Percentiles rank a stretch among this genome's conserved stretches.
Conservation (phyloP, 1,284 basidiomycete species). For the Xerocomus minutiporus region DNA sequence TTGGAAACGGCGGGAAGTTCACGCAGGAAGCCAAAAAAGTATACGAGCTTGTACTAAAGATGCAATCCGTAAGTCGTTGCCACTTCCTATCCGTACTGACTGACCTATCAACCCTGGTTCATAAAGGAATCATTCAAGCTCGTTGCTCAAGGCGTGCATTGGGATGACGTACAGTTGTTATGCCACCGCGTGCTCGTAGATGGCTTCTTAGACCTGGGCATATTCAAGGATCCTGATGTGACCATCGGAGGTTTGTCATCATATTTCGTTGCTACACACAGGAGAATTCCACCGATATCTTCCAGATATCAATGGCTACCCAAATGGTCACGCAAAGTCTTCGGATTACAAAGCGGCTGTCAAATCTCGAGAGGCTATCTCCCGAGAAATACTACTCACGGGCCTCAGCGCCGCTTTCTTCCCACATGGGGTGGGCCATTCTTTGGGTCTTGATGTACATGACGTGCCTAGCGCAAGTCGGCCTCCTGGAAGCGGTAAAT, state of each 20-base stretch:
- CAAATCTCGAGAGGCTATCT: conserved; percentile 19
- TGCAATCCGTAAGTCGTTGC: conserved; percentile 60
- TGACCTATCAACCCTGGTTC: background rate
- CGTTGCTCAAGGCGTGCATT: conserved; percentile 71
- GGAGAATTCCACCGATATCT: background rate
- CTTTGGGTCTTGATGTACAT: conserved; percentile 85
- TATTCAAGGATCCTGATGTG: conserved; percentile 59
- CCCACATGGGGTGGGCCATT: conserved; percentile 89
- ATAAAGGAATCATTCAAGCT: conserved; percentile 62
- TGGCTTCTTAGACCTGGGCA: conserved; percentile 79
- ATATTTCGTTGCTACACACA: background rate
- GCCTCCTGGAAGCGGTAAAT: conserved; percentile 48
- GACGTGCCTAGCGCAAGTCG: conserved; percentile 76
- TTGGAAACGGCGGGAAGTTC: conserved; percentile 87
- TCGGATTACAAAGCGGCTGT: conserved; percentile 3
- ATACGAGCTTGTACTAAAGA: conserved; percentile 80
- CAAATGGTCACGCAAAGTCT: background rate
- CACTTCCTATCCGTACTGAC: background rate
- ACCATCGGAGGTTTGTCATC: conserved; percentile 11
- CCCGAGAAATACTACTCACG: conserved; percentile 55
- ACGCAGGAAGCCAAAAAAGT: conserved; percentile 73
- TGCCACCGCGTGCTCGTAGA: conserved; percentile 76
- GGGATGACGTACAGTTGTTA: conserved; percentile 79
- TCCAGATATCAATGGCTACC: conserved; percentile 9
- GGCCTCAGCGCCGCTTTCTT: conserved; percentile 83